Base-by-base conservation (phyloP, 495 filamentous ascomycete genomes). In the Annulohypoxylon moriforme region DNA sequence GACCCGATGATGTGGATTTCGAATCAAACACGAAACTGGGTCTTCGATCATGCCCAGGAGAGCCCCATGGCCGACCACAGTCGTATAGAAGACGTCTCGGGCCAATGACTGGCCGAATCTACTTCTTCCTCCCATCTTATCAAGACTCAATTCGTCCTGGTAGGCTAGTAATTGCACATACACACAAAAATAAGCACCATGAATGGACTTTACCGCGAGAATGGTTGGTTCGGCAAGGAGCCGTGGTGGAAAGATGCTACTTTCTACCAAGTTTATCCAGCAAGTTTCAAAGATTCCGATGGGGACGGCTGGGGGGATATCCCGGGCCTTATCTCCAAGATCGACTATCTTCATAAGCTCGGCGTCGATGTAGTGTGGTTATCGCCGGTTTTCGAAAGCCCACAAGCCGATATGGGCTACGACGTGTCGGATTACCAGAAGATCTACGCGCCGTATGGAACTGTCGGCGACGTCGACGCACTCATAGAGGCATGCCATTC, bases 261-360 rank as follows among this genome's bases (percentile, higher is more conserved):
- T 18, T 86, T 91, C 44, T 92, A 93, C 73, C 89, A 92, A 71
- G 88, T 91, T 60, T 93, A 90, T 81, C 90, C 90, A 1, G 85
- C 89, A 2, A 87, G 83, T 7, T 92, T 86, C 80, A 85, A 88
- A 24, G 91, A 92, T 76, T 87, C 88, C 34, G 90, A 91, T 72
- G 82, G 84, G 57, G 89, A 91, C 75, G 90, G 90, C 33, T 81
- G 89, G 65, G 90, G 90, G 10, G 90, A 92, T 72, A 86, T 92
- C 36, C 87, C 83, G 1, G 90, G 90, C 13, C 88, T 92, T 44
- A 86, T 88, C 38, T 87, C 87, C 16, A 85, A 90, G 72, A 78
- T 93, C 13, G 87, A 89, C 73, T 90, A 93, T 71, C 86, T 93
- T 66, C 80, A 87, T 61, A 75, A 84, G 4, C 81, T 92, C 0